Base-by-base conservation (phyloP, 2,329 filamentous ascomycete genomes). In the Cytospora schulzeri region DNA sequence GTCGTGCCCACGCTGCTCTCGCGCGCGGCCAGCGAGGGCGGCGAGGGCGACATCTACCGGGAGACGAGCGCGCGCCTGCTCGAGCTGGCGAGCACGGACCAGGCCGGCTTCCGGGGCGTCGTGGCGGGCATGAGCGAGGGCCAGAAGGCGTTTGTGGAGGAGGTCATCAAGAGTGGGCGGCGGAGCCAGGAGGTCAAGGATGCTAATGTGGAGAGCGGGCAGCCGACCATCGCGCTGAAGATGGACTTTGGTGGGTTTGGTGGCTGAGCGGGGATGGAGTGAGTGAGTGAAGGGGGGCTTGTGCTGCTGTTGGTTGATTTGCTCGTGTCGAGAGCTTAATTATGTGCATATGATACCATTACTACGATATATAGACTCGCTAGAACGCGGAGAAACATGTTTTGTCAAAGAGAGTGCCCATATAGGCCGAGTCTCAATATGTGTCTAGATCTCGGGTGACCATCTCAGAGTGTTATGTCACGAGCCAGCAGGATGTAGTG, bases 171-270 rank as follows among this genome's bases (percentile, higher is more conserved):
- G 75, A 86, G 84, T 28, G 88, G 88, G 59, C 79, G 85, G 70
- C 79, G 83, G 70, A 74, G 73, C 54, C 76, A 76, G 62, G 73
- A 73, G 71, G 73, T 75, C 71, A 78, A 80, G 70, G 76, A 74
- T 62, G 71, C 66, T 3, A 72, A 77, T 52, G 77, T 76, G 58
- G 81, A 78, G 65, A 78, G 81, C 64, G 84, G 79, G 31, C 87
- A 86, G 76, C 95, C 95, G 15, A 95, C 82, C 68, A 99, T 99
- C 82, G 92, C 92, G 61, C 77, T 99, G 73, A 95, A 96, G 83
- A 96, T 98, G 91, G 84, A 97, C 76, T 98, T 99, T 83, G 87
- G 45, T 24, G 45, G 45, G n/a, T 48, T 99, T 83, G 87, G 45
- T 48, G 45, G 45, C 45, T 48, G 45, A 48, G 45, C 45, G n/a